Percentiles rank a stretch among this genome's conserved stretches.
These are phyloP conservation scores for Camelina hispida DNA, from an alignment of 345 rosid species.

Conservation along the genomic window DNA sequence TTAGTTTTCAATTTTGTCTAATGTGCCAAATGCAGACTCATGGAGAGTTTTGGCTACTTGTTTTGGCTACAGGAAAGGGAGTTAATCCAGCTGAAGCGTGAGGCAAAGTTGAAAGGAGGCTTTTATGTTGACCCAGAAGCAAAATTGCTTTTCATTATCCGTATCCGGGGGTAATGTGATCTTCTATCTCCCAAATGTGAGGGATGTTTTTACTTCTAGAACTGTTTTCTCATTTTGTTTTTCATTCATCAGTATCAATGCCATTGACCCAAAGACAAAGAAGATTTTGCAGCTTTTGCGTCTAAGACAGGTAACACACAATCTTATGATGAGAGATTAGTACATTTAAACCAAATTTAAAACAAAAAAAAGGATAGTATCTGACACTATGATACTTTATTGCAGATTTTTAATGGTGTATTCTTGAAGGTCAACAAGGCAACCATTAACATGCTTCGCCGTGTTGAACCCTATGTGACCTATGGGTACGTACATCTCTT, in stretches of 20 bases:
- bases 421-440: conserved; percentile 63
- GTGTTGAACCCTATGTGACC: conserved; percentile 84
- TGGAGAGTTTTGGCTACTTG: background rate
- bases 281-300: conserved; percentile 70
- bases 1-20: background rate
- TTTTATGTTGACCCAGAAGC: conserved; percentile 81
- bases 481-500: conserved; percentile 64
- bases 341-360: background rate
- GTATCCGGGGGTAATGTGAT: conserved; percentile 63
- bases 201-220: background rate
- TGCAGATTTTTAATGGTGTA: conserved; percentile 77
- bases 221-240: conserved; percentile 2
- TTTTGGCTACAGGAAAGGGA: conserved; percentile 53
- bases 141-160: conserved; percentile 66
- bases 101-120: conserved; percentile 71
- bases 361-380: background rate
- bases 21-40: background rate
- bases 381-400: background rate
- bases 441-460: conserved; percentile 66
- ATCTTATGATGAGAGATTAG: background rate
- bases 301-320: conserved; percentile 65
- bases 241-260: conserved; percentile 61
- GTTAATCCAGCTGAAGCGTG: conserved; percentile 64
- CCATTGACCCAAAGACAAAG: conserved; percentile 58
- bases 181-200: background rate